A percentile compares a stretch with the other conserved stretches of the same genome.
phyloP scores from a whole-genome alignment of 2,329 filamentous ascomycete genomes.

The Parasarocladium wereldwijsianum region DNA sequence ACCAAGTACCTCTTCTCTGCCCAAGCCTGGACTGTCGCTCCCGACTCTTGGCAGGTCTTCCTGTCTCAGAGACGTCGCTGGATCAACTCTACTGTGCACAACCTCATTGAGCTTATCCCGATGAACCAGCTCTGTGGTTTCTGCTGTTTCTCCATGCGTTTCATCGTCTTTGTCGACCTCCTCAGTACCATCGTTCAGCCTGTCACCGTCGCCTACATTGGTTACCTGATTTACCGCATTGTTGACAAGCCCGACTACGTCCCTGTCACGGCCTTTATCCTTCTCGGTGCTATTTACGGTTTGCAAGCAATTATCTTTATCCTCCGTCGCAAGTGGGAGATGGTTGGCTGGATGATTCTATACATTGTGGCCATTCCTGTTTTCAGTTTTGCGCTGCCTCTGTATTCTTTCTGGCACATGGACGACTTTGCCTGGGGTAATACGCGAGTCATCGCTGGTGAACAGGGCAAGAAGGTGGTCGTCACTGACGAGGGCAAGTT shows the following conservation, averaged over 20 bases:
- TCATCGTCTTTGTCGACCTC: constrained; percentile 88
- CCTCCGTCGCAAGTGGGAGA: constrained; percentile 92
- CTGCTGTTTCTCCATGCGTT: constrained; percentile 99
- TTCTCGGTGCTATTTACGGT: constrained; percentile 93
- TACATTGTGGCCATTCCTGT: constrained; percentile 85
- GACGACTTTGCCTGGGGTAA: constrained; percentile 99
- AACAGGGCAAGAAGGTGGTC: constrained; percentile 81
- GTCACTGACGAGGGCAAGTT: constrained; percentile 97
- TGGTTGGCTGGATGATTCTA: constrained; percentile 98
- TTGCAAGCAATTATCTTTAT: constrained; percentile 96
- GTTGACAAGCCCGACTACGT: constrained; percentile 46
- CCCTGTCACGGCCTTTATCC: constrained; percentile 74
- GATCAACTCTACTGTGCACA: constrained; percentile 99
- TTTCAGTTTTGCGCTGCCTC: constrained; percentile 76
- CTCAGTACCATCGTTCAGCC: constrained; percentile 86
- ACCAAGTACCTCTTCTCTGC: constrained; percentile 92
- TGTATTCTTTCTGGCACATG: constrained; percentile 99
- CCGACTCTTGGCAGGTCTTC: constrained; percentile 88
- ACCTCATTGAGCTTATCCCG: constrained; percentile 87
- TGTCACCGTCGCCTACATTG: constrained; percentile 78
- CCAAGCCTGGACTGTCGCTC: constrained; percentile 93
- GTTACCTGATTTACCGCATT: constrained; percentile 72
- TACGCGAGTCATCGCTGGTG: constrained; percentile 90
- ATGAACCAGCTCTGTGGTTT: constrained; percentile 93
- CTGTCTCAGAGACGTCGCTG: constrained; percentile 95